Conservation (phyloP, 129 eudicot species). For the Smallanthus sonchifolius region DNA sequence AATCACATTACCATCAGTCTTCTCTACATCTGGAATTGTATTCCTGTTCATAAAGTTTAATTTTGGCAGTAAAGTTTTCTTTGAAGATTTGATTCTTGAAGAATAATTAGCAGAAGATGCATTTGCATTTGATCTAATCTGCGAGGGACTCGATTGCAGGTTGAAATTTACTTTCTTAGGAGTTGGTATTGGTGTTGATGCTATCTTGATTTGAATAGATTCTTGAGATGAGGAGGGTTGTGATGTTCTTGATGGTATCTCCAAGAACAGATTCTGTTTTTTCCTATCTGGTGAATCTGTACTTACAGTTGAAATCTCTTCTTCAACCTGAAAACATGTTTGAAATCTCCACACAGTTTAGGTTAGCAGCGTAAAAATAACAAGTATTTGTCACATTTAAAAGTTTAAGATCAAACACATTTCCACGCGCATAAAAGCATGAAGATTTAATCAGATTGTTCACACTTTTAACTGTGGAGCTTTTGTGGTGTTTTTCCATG, state of each 20-base stretch:
- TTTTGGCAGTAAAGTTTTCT: conserved; percentile 44
- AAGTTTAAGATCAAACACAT: too few species aligned
- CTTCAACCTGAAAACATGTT: conserved; percentile 32
- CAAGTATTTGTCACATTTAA: not conserved
- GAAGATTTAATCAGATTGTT: too few species aligned
- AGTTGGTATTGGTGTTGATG: conserved; percentile 53
- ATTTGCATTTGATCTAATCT: conserved; percentile 26
- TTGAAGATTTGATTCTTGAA: conserved; percentile 45
- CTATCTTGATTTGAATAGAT: conserved; percentile 53
- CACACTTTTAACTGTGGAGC: too few species aligned
- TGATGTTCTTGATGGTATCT: conserved; percentile 69
- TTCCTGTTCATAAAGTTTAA: conserved; percentile 43
- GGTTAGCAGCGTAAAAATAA: not conserved
- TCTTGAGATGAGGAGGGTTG: conserved; percentile 54
- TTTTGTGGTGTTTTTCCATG: too few species aligned
- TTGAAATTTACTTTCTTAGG: conserved; percentile 73
- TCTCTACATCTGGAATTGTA: conserved; percentile 48
- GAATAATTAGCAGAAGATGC: conserved; percentile 46
- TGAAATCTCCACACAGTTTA: not conserved
- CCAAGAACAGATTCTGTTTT: conserved; percentile 60
- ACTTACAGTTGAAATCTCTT: conserved; percentile 28
- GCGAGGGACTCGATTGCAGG: conserved; percentile 50
- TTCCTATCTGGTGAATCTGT: conserved; percentile 49
- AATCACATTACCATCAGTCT: conserved; percentile 22
- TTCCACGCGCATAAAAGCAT: too few species aligned